These are phyloP conservation scores for Exidia glandulosa DNA, from an alignment of 768 basidiomycete species.

Conservation along the genomic window DNA sequence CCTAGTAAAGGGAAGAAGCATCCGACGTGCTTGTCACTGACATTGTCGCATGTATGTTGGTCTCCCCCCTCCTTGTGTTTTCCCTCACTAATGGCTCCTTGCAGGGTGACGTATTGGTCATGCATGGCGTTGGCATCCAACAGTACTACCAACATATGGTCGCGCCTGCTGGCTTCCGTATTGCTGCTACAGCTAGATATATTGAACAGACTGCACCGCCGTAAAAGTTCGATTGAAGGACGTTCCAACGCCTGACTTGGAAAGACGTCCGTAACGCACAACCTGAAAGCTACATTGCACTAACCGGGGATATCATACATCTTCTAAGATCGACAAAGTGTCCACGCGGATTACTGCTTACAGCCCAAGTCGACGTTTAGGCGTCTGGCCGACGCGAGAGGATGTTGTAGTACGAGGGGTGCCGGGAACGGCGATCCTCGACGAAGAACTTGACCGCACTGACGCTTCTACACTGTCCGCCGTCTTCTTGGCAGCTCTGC, in stretches of 20 bases:
- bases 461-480: constrained; percentile 48
- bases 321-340: neutral
- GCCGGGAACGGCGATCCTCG: constrained; percentile 68
- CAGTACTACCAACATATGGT: constrained; percentile 68
- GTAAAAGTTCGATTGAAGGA: too few species aligned
- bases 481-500: constrained; percentile 49
- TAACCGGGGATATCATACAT: neutral
- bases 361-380: constrained; percentile 61
- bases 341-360: constrained; percentile 21
- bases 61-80: neutral
- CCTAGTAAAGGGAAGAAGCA: constrained; percentile 29
- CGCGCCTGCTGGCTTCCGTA: constrained; percentile 60
- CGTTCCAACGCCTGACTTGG: too few species aligned
- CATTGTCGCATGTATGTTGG: constrained; percentile 51
- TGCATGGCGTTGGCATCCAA: constrained; percentile 63
- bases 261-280: too few species aligned
- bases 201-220: too few species aligned
- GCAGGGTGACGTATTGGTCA: constrained; percentile 68
- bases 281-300: too few species aligned
- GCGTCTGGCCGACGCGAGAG: constrained; percentile 60
- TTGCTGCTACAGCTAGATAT: constrained; percentile 67
- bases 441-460: constrained; percentile 29
- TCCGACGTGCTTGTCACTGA: constrained; percentile 33
- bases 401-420: constrained; percentile 50
- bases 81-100: constrained; percentile 4